Evolutionary conservation across 306 rosid species (phyloP), one percentile per base, ranked within the genome.

Genomic region (Senna siamea): DNA sequence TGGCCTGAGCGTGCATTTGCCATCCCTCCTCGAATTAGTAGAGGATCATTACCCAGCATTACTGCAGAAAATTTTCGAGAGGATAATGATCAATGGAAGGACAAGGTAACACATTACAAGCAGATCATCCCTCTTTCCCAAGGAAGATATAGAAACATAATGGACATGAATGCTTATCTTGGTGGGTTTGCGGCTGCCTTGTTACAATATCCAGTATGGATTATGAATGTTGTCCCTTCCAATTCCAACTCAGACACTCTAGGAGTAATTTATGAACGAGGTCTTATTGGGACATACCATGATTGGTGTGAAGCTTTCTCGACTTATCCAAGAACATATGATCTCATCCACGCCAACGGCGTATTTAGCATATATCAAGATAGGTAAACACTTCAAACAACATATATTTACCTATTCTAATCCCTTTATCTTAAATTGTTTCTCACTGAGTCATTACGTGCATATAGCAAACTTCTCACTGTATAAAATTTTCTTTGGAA

Each of bases 271-370:
- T 95, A 78, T 41, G 99, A 92, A 80, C 83, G 98, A 20, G 99
- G 99, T 5, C 52, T 95, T 19, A 95, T 92, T 17, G 99, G 99
- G 50, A 76, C 98, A 26, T 95, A 95, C 81, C 95, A 92, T 57
- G 92, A 95, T 37, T 88, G 99, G 98, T 95, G 98, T 0, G 98
- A 95, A 83, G 99, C 93, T 43, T 88, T 94, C 83, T 92, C 99
- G 9, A 92, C 97, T 1, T 92, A 92, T 72, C 99, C 99, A 17
- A 87, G 98, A 79, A 95, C 99, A 2, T 95, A 95, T 41, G 98
- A 95, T 82, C 90, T 95, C 80, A 92, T 90, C 56, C 99, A 95
- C 68, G 99, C 99, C 9, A 61, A 80, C 6, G 87, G 84, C 51
- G 85, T 95, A 6, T 88, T 95, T 76, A 75, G 87, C 79, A 90